Percentiles rank a stretch among this genome's conserved stretches.
These are phyloP conservation scores for Ogataea henricii DNA, from an alignment of 805 yeast species.

Conservation along the genomic window DNA sequence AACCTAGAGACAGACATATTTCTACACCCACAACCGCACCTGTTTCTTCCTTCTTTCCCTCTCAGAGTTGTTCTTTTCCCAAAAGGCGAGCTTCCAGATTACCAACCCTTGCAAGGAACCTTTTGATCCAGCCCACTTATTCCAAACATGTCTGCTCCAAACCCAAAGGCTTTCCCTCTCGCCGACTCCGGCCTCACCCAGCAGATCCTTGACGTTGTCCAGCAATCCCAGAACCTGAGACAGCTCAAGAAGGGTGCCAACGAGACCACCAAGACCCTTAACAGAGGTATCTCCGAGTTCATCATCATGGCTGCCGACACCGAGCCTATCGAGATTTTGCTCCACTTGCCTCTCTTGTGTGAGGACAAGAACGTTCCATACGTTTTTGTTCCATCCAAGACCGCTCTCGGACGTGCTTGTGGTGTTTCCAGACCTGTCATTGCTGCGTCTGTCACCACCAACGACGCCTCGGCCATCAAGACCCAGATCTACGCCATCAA, in stretches of 20 bases:
- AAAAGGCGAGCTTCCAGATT: conserved; percentile 41
- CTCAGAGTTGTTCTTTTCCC: background rate
- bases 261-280: conserved; percentile 98
- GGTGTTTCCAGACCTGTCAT: conserved; percentile 99
- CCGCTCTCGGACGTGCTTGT: conserved; percentile 99
- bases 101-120: conserved; percentile 53
- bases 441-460: conserved; percentile 97
- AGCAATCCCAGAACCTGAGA: conserved; percentile 96
- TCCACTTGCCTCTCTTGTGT: conserved; percentile 95
- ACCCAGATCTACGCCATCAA: conserved; percentile 95
- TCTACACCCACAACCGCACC: background rate
- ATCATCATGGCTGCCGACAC: conserved; percentile 99
- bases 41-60: background rate
- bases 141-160: conserved; percentile 81
- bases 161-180: conserved; percentile 98
- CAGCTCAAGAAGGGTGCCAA: conserved; percentile 99
- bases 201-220: conserved; percentile 96
- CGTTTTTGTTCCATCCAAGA: conserved; percentile 97
- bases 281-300: conserved; percentile 99
- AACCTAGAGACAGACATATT: too few species aligned
- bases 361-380: conserved; percentile 99
- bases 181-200: conserved; percentile 95
- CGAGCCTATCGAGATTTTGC: conserved; percentile 96
- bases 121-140: conserved; percentile 16
- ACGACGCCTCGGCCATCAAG: conserved; percentile 97